These are phyloP conservation scores for Saccharomycopsis crataegensis DNA, from an alignment of 1,139 yeast genomes.

Conservation along the genomic window DNA sequence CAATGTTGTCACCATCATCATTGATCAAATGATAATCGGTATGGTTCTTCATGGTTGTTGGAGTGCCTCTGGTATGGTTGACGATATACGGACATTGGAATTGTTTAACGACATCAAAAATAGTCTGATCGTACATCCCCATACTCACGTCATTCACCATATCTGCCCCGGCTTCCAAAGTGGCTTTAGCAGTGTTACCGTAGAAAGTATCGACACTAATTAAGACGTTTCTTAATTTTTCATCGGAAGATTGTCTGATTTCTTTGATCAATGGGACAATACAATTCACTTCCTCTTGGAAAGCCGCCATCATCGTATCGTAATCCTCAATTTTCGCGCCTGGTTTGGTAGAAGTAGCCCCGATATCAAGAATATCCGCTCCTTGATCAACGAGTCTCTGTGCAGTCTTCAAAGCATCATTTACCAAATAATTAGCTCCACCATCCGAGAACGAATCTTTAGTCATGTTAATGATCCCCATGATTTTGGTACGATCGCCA, in stretches of 20 bases:
- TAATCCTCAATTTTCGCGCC: slow-evolving; percentile 72
- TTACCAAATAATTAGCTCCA: slow-evolving; percentile 38
- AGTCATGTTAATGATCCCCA: slow-evolving; percentile 86
- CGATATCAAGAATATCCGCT: slow-evolving; percentile 51
- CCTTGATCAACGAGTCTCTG: slow-evolving; percentile 47
- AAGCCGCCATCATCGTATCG: slow-evolving; percentile 71
- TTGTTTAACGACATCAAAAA: slow-evolving; percentile 62
- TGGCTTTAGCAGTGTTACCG: slow-evolving; percentile 60
- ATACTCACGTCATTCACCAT: slow-evolving; percentile 88
- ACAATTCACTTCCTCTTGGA: slow-evolving; percentile 55
- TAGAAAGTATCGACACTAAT: slow-evolving; percentile 85
- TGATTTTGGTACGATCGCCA: slow-evolving; percentile 43
- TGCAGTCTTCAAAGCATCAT: slow-evolving; percentile 35
- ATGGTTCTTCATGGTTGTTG: slow-evolving; percentile 60
- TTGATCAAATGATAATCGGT: slow-evolving; percentile 46
- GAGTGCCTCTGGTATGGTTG: slow-evolving; percentile 82
- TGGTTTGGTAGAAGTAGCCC: slow-evolving; percentile 18
- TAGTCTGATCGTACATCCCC: slow-evolving; percentile 60
- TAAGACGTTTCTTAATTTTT: slow-evolving; percentile 36
- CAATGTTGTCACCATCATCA: slow-evolving; percentile 23
- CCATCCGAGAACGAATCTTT: slow-evolving; percentile 98
- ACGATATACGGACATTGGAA: slow-evolving; percentile 66
- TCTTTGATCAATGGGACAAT: slow-evolving; percentile 64
- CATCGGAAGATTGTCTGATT: slow-evolving; percentile 39
- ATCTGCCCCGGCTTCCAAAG: slow-evolving; percentile 75